Conservation (phyloP, 768 basidiomycete species). For the Ramaria rubella region DNA sequence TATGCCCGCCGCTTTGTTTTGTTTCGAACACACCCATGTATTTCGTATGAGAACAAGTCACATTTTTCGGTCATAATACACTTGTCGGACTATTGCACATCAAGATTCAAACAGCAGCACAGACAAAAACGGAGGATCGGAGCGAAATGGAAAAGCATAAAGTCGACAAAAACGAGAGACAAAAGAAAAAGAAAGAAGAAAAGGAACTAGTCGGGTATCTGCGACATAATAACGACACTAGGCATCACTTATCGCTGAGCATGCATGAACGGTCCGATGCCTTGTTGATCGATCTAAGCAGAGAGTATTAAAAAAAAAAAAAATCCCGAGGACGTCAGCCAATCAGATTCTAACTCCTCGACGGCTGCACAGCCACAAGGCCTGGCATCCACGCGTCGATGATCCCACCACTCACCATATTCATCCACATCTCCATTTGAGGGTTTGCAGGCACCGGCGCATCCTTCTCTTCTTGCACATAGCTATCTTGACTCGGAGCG, state of each 20-base stretch:
- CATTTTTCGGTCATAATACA: neutral
- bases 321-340: neutral
- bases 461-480: conserved; percentile 64
- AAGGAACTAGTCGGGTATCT: neutral
- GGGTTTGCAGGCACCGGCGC: conserved; percentile 21
- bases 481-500: conserved; percentile 53
- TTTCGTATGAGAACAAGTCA: neutral
- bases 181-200: neutral
- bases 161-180: neutral
- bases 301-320: neutral
- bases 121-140: neutral
- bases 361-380: neutral
- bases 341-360: neutral
- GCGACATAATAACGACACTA: neutral
- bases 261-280: conserved; percentile 10
- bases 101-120: neutral
- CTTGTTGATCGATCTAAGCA: conserved; percentile 8
- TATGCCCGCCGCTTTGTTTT: neutral
- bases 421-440: conserved; percentile 36
- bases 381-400: neutral
- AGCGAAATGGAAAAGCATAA: neutral
- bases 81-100: neutral
- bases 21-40: neutral
- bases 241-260: neutral
- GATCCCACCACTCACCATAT: conserved; percentile 33